Conservation (phyloP, 2,329 filamentous ascomycete species). For the Colletotrichum brevisporum region DNA sequence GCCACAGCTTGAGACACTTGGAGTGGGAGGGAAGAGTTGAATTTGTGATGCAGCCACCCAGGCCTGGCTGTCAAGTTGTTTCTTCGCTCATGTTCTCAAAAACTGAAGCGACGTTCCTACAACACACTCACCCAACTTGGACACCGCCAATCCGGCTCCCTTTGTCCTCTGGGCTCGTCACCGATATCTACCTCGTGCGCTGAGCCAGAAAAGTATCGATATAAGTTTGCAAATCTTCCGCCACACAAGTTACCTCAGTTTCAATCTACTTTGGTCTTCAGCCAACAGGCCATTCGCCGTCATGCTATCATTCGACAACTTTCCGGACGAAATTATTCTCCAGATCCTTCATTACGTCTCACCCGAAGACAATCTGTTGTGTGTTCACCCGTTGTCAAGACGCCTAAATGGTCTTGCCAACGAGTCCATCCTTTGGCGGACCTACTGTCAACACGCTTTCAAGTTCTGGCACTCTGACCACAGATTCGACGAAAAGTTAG, state of each 20-base stretch:
- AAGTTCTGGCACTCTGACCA: constrained; percentile 81
- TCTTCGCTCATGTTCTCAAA: not conserved
- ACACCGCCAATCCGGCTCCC: not conserved
- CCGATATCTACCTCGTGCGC: not conserved
- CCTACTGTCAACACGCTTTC: constrained; percentile 79
- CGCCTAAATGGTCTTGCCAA: constrained; percentile 76
- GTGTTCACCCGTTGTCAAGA: constrained; percentile 69
- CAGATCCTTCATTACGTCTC: constrained; percentile 77
- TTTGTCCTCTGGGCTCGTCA: not conserved
- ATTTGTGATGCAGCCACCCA: constrained; percentile 38
- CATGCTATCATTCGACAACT: constrained; percentile 56
- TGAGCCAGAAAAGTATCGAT: not conserved
- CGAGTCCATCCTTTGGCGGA: constrained; percentile 84
- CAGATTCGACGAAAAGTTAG: constrained; percentile 70
- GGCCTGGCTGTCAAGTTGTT: not conserved
- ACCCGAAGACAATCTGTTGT: constrained; percentile 66
- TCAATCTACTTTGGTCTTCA: not conserved
- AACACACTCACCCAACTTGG: not conserved
- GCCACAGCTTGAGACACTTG: constrained; percentile 36
- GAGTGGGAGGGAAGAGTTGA: constrained; percentile 28
- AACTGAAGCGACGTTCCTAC: not conserved
- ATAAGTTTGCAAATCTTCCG: constrained; percentile 19
- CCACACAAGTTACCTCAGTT: not conserved
- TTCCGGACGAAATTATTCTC: constrained; percentile 90
- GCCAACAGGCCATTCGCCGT: constrained; percentile 17